Percentiles rank a stretch among this genome's conserved stretches.
Evolutionary conservation across 2,329 filamentous ascomycete species (phyloP).

Genomic region (Penicillium freii): DNA sequence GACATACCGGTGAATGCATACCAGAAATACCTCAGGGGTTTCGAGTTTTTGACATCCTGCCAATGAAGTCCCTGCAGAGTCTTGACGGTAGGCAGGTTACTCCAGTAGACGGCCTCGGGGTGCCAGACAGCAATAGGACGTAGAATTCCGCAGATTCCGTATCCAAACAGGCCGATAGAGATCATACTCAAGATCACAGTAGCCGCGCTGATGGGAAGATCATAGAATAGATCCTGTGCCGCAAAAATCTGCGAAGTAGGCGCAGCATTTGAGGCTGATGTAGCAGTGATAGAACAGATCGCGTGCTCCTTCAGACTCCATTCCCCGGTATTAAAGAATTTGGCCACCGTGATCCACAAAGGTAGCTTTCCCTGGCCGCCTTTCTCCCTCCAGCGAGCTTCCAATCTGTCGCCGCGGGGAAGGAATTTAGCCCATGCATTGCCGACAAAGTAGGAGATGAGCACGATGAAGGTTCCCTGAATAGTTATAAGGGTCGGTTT

Average conservation of each 20-base stretch:
- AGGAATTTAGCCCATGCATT: slow-evolving; percentile 50
- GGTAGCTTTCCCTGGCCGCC: slow-evolving; percentile 46
- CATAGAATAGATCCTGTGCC: slow-evolving; percentile 54
- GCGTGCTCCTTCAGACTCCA: slow-evolving; percentile 59
- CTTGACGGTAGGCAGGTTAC: slow-evolving; percentile 53
- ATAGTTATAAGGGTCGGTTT: slow-evolving; percentile 53
- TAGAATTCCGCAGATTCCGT: slow-evolving; percentile 54
- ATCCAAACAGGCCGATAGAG: slow-evolving; percentile 57
- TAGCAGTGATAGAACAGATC: slow-evolving; percentile 55
- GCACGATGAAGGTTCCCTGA: slow-evolving; percentile 56
- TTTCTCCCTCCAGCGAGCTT: slow-evolving; percentile 48
- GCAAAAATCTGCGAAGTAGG: slow-evolving; percentile 46
- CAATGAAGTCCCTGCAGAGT: slow-evolving; percentile 56
- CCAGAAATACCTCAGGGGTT: slow-evolving; percentile 55
- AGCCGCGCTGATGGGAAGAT: slow-evolving; percentile 45
- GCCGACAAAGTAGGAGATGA: slow-evolving; percentile 57
- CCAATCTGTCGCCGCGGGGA: slow-evolving; percentile 53
- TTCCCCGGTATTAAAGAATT: slow-evolving; percentile 52
- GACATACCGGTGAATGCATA: slow-evolving; percentile 52
- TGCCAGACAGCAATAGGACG: slow-evolving; percentile 57
- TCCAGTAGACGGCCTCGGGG: slow-evolving; percentile 58
- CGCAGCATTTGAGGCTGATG: slow-evolving; percentile 52
- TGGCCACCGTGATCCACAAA: slow-evolving; percentile 40
- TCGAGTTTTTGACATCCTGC: slow-evolving; percentile 51
- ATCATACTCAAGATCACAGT: slow-evolving; percentile 53